phyloP scores from a whole-genome alignment of 768 basidiomycete species.

The Tylopilus balloui region DNA sequence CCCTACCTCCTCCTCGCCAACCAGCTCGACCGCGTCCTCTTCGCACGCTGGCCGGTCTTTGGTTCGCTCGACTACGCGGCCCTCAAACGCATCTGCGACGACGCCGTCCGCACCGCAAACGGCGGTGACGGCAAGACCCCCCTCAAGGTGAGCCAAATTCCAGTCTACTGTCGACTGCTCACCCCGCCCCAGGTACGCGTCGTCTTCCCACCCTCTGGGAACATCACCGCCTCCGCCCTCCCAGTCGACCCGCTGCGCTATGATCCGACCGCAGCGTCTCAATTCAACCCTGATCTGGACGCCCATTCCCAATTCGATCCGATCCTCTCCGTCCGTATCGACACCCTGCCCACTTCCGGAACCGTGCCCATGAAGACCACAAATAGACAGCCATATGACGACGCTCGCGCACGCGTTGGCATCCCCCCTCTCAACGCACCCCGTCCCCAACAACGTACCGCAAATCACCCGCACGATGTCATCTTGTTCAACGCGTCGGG shows the following conservation, averaged over 20 bases:
- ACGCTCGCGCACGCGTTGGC: conserved; percentile 55
- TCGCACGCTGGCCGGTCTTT: conserved; percentile 44
- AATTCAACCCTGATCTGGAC: conserved; percentile 34
- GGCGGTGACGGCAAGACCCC: conserved; percentile 5
- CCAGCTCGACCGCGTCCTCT: conserved; percentile 59
- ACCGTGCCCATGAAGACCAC: conserved; percentile 70
- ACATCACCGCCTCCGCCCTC: conserved; percentile 33
- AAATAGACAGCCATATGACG: conserved; percentile 50
- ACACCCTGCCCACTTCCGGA: conserved; percentile 48
- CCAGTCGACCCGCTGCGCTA: conserved; percentile 30
- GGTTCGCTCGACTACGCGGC: conserved; percentile 34
- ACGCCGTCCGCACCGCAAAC: conserved; percentile 33
- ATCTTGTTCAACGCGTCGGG: conserved; percentile 53
- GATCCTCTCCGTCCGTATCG: conserved; percentile 48
- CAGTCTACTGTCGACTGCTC: neutral
- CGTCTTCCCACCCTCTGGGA: conserved; percentile 38
- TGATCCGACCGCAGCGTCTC: conserved; percentile 40
- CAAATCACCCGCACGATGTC: conserved; percentile 45
- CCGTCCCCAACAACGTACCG: neutral
- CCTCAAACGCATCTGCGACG: conserved; percentile 44
- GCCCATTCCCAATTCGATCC: conserved; percentile 26
- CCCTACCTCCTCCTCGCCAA: conserved; percentile 57
- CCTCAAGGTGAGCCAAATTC: conserved; percentile 22
- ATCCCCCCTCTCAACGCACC: conserved; percentile 33
- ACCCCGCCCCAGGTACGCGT: conserved; percentile 47